phyloP scores from a whole-genome alignment of 1,284 basidiomycete species.

The Sphagnurus paluster region DNA sequence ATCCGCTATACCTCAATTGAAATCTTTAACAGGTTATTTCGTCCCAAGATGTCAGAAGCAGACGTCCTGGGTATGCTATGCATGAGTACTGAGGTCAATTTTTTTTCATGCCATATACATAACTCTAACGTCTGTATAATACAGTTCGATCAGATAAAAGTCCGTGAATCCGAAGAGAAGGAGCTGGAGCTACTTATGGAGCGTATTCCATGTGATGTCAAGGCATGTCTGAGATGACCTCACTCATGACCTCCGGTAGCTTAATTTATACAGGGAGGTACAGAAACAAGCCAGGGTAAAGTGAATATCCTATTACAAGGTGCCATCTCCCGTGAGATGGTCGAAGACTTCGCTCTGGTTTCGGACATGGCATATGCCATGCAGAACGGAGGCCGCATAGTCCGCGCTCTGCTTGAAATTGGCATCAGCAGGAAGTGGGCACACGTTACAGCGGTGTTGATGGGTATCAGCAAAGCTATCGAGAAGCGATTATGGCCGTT shows the following conservation, averaged over 20 bases:
- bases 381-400: conserved; percentile 93
- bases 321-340: conserved; percentile 77
- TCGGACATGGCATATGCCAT: conserved; percentile 94
- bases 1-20: conserved; percentile 88
- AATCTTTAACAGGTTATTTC: conserved; percentile 85
- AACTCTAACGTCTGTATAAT: not conserved
- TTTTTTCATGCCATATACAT: not conserved
- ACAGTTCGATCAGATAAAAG: conserved; percentile 93
- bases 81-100: conserved; percentile 83
- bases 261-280: conserved; percentile 55
- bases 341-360: conserved; percentile 96
- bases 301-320: conserved; percentile 96
- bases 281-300: conserved; percentile 80
- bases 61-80: conserved; percentile 88
- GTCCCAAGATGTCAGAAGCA: conserved; percentile 89
- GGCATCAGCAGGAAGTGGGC: conserved; percentile 93
- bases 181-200: conserved; percentile 80
- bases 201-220: conserved; percentile 77
- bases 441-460: conserved; percentile 75
- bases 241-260: not conserved
- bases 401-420: conserved; percentile 93
- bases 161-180: conserved; percentile 86
- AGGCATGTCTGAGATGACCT: conserved; percentile 40
- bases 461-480: conserved; percentile 92
- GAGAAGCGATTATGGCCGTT: conserved; percentile 96